phyloP scores from a whole-genome alignment of 2,329 filamentous ascomycete genomes.

The Tolypocladium inflatum region DNA sequence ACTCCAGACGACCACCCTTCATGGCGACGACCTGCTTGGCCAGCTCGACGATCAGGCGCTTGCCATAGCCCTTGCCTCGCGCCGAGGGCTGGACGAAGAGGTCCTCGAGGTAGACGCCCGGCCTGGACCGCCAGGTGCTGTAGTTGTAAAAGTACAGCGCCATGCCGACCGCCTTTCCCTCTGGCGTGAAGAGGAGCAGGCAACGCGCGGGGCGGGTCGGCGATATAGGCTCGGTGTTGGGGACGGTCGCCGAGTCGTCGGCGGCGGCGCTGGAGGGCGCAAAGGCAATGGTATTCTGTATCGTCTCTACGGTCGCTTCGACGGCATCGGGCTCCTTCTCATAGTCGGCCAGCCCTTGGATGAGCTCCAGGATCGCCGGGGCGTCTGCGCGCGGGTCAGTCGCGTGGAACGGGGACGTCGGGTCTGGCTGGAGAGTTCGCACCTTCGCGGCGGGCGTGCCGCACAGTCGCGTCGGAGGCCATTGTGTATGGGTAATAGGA shows the following conservation, averaged over 20 bases:
- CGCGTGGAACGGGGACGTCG: constrained; percentile 2
- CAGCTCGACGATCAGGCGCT: constrained; percentile 61
- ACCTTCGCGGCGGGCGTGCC: constrained; percentile 52
- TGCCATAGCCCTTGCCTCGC: constrained; percentile 72
- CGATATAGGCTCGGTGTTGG: constrained; percentile 43
- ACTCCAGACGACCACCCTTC: constrained; percentile 70
- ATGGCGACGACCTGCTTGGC: constrained; percentile 71
- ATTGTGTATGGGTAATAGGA: background rate
- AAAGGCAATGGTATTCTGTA: constrained; percentile 71
- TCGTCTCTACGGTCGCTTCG: constrained; percentile 66
- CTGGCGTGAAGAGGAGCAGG: constrained; percentile 51
- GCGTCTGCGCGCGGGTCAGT: constrained; percentile 49
- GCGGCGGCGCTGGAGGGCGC: constrained; percentile 41
- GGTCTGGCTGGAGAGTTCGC: constrained; percentile 2
- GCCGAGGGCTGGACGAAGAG: constrained; percentile 68
- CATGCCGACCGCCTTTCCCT: constrained; percentile 55
- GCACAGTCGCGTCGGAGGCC: constrained; percentile 7
- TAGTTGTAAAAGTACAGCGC: constrained; percentile 95
- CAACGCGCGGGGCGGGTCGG: constrained; percentile 62
- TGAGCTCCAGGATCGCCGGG: constrained; percentile 68
- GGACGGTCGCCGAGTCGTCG: constrained; percentile 21
- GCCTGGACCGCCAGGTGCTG: constrained; percentile 79
- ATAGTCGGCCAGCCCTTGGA: constrained; percentile 80
- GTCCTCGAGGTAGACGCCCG: constrained; percentile 90
- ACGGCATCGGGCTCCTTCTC: constrained; percentile 69